Base-by-base conservation (phyloP, 2,329 filamentous ascomycete species). In the Ascochyta clinopodiicola region DNA sequence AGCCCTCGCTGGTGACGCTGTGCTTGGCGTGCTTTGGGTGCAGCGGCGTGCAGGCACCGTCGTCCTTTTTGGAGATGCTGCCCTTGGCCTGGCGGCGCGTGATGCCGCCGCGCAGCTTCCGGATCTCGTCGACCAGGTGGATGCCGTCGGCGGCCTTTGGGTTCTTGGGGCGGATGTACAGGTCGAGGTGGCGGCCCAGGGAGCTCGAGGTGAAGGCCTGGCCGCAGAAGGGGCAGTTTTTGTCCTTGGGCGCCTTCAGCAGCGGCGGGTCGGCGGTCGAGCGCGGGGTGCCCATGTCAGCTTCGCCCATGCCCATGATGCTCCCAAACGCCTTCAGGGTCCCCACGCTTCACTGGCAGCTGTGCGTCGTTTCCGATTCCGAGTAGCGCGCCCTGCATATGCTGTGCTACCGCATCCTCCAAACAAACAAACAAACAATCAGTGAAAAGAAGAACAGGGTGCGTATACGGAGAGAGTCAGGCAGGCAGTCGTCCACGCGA, bases 111-210 rank as follows among this genome's bases (percentile, higher is more conserved):
- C 94, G 86, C 68, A 96, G 80, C 75, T 89, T 91, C 64, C 86
- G 85, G 68, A 98, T 98, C 75, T 91, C 91, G 7, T 94, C 91
- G 55, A 97, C 91, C 78, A 96, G 84, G 77, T 98, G 94, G 40
- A 96, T 79, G 44, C 93, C 93, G 77, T 98, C 94, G 6, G 89
- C 80, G 1, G 88, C 84, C 76, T 93, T 95, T 1, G 94, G 92
- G 74, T 97, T 97, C 79, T 92, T 96, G 56, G 92, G 89, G 71
- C 92, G 93, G 69, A 97, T 93, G 75, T 96, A 97, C 35, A 96
- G 85, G 74, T 98, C 94, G 63, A 97, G 87, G 77, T 98, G 94
- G 40, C 94, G 89, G 44, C 94, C 94, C 48, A 98, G 86, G 27
- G 61, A 64, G 15, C 92, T 96, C 1, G 93, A 97, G 15, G 94